phyloP scores from a whole-genome alignment of 169 alveolate species.

The Plasmodium adleri region DNA sequence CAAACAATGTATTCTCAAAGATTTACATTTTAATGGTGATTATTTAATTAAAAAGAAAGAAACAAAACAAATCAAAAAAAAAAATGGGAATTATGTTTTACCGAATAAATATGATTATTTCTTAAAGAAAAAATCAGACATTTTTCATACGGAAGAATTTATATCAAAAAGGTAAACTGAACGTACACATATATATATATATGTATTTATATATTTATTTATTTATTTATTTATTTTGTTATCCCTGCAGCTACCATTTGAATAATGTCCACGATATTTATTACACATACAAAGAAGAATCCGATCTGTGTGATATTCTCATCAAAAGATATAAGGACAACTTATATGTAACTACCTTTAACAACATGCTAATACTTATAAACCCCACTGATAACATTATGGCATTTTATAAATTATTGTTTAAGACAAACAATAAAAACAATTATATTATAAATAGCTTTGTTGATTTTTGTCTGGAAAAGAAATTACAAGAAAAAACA shows the following conservation, averaged over 20 bases:
- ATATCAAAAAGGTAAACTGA: conserved; percentile 17
- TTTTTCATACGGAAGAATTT: not conserved
- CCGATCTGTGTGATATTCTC: conserved; percentile 46
- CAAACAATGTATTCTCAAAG: conserved; percentile 29
- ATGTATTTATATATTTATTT: not conserved
- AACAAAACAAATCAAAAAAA: conserved; percentile 12
- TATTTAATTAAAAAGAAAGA: conserved; percentile 24
- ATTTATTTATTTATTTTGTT: not conserved
- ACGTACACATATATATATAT: not conserved
- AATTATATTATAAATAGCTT: conserved; percentile 53
- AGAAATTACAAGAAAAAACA: conserved; percentile 14
- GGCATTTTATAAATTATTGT: conserved; percentile 51
- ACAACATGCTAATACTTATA: conserved; percentile 50
- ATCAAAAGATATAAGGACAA: conserved; percentile 54
- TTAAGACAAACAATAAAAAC: conserved; percentile 57
- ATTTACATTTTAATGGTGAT: conserved; percentile 37
- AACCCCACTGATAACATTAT: conserved; percentile 25
- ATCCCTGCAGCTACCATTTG: conserved; percentile 15
- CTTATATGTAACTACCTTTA: conserved; percentile 49
- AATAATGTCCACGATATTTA: conserved; percentile 54
- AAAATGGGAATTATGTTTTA: conserved; percentile 37
- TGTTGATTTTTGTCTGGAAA: conserved; percentile 18
- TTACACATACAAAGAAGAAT: conserved; percentile 48
- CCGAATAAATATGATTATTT: conserved; percentile 40
- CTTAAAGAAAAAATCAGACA: conserved; percentile 10